A percentile compares a stretch with the other conserved stretches of the same genome.
Conservation (phyloP, 1,284 basidiomycete species). For the Papiliotrema fonsecae region DNA sequence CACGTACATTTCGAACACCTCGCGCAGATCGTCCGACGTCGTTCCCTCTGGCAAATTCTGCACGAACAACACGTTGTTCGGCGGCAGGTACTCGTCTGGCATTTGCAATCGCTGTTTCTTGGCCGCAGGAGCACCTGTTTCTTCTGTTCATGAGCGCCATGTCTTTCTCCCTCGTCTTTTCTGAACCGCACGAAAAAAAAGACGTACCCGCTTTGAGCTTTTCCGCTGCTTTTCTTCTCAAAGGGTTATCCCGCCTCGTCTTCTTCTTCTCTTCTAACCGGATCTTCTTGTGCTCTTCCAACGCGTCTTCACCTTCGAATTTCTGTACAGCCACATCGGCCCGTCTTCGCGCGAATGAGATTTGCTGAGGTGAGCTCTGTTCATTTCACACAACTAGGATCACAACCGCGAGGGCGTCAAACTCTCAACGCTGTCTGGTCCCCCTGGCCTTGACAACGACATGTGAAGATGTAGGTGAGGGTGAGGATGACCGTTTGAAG, state of each 20-base stretch:
- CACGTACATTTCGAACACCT: conserved; percentile 78
- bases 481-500: too few species aligned
- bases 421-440: too few species aligned
- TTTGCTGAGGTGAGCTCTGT: conserved; percentile 59
- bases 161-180: too few species aligned
- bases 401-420: too few species aligned
- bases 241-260: conserved; percentile 73
- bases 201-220: conserved; percentile 68
- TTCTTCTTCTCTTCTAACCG: conserved; percentile 78
- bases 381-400: too few species aligned
- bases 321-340: conserved; percentile 84
- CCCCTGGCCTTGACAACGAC: too few species aligned
- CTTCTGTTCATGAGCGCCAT: conserved; percentile 11
- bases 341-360: conserved; percentile 80
- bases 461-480: too few species aligned
- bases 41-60: conserved; percentile 87
- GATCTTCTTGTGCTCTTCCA: conserved; percentile 68
- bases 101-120: conserved; percentile 71
- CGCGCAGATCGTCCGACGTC: conserved; percentile 81
- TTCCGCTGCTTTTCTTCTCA: conserved; percentile 73
- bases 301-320: conserved; percentile 58
- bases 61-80: conserved; percentile 97
- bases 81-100: conserved; percentile 99
- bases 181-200: too few species aligned
- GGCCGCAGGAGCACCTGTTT: conserved; percentile 44